Percentiles rank a stretch among this genome's conserved stretches.
phyloP scores from a whole-genome alignment of 805 yeast species.

The Cyberlindnera veronae region DNA sequence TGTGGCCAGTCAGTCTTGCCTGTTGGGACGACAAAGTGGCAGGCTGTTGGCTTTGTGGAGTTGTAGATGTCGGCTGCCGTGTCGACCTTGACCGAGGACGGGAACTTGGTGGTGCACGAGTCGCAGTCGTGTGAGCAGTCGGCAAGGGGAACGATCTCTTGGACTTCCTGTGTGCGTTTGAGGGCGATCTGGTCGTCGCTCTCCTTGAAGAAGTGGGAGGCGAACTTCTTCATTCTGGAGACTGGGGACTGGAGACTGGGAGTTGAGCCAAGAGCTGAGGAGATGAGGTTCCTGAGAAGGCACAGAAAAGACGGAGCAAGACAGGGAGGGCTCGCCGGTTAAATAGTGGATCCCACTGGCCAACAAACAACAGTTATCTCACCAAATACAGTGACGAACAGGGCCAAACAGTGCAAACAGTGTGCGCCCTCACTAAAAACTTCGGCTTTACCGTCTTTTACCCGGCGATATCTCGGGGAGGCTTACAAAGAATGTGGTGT shows the following conservation, averaged over 20 bases:
- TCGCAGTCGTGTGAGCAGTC: conserved; percentile 52
- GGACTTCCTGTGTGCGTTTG: conserved; percentile 28
- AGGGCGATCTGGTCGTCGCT: conserved; percentile 7
- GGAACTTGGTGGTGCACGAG: conserved; percentile 51
- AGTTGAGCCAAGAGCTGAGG: neutral
- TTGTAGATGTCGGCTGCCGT: conserved; percentile 44
- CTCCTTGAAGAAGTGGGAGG: conserved; percentile 7
- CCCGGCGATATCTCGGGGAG: neutral
- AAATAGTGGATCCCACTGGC: no score
- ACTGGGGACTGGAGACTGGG: neutral
- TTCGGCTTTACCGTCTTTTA: neutral
- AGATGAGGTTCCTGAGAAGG: neutral
- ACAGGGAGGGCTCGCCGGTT: no score
- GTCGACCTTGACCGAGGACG: conserved; percentile 43
- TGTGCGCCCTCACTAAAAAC: neutral
- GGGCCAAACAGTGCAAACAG: neutral
- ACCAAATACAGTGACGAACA: no score
- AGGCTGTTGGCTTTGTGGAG: conserved; percentile 62
- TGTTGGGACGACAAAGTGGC: conserved; percentile 79
- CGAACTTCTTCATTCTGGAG: conserved; percentile 10
- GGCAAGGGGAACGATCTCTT: conserved; percentile 40
- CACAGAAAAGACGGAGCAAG: neutral
- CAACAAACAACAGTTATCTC: no score
- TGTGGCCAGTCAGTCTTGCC: conserved; percentile 84
- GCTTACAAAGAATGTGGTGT: neutral